Evolutionary conservation across 805 yeast genomes (phyloP).

Genomic region (Kluyveromyces nonfermentans): DNA sequence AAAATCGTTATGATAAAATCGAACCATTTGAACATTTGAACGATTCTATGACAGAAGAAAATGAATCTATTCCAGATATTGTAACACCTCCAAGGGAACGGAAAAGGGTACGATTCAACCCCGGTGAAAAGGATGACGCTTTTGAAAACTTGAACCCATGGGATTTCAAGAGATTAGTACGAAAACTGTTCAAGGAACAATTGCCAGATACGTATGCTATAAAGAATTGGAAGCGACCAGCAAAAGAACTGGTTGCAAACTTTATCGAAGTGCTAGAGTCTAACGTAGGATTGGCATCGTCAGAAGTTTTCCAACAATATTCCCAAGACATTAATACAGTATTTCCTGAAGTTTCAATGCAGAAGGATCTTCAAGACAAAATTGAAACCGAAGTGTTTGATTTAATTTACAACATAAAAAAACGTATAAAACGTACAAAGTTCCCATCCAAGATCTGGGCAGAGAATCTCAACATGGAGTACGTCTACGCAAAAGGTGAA

Average conservation of each 20-base stretch:
- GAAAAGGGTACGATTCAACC: slow-evolving; percentile 7
- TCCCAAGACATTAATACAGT: slow-evolving; percentile 12
- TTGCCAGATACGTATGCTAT: slow-evolving; percentile 15
- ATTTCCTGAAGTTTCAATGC: slow-evolving; percentile 8
- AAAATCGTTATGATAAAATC: background rate
- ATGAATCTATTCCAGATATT: slow-evolving; percentile 1
- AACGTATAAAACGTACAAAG: slow-evolving; percentile 13
- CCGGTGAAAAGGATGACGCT: slow-evolving; percentile 6
- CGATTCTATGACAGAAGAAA: background rate
- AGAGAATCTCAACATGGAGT: slow-evolving; percentile 24
- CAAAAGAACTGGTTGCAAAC: slow-evolving; percentile 10
- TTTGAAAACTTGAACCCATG: slow-evolving; percentile 10
- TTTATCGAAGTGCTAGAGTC: slow-evolving; percentile 19
- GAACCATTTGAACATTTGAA: background rate
- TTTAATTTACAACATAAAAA: slow-evolving; percentile 17
- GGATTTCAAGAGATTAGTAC: slow-evolving; percentile 20
- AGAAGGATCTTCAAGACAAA: slow-evolving; percentile 13
- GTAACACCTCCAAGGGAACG: slow-evolving; percentile 3
- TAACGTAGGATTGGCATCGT: slow-evolving; percentile 16
- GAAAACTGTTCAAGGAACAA: slow-evolving; percentile 13
- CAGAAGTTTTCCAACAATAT: slow-evolving; percentile 17
- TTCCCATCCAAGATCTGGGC: slow-evolving; percentile 20
- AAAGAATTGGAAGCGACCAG: slow-evolving; percentile 19
- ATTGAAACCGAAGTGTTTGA: slow-evolving; percentile 14
- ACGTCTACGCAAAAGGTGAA: slow-evolving; percentile 23